Evolutionary conservation across 331 rosid species (phyloP).

Genomic region (Malus hybrid): DNA sequence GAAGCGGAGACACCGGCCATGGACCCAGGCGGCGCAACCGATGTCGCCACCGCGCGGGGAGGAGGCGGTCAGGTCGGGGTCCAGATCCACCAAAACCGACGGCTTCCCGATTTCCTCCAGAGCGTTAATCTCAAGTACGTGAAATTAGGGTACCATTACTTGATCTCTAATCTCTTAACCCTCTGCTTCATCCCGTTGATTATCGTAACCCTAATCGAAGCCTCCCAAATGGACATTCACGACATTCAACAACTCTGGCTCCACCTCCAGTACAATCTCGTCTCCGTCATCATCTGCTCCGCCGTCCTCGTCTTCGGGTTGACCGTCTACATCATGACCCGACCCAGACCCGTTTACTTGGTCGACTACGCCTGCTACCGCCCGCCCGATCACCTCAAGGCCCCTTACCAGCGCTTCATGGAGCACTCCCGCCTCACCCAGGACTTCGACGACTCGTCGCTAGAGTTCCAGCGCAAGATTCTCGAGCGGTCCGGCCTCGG

Average conservation of each 20-base stretch:
- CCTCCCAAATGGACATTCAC: slow-evolving; percentile 32
- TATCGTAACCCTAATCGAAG: slow-evolving; percentile 40
- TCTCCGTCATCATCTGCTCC: slow-evolving; percentile 33
- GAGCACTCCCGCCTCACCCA: slow-evolving; percentile 9
- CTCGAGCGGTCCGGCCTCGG: slow-evolving; percentile 49
- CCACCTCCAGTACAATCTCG: slow-evolving; percentile 52
- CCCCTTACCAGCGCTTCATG: too few species aligned
- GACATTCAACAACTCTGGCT: slow-evolving; percentile 35
- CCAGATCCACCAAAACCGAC: slow-evolving; percentile 38
- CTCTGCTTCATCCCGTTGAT: slow-evolving; percentile 38
- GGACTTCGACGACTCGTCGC: slow-evolving; percentile 48
- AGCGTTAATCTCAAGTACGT: slow-evolving; percentile 62
- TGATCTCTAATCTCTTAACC: slow-evolving; percentile 47
- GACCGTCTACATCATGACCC: too few species aligned
- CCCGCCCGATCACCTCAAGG: too few species aligned
- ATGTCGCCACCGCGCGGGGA: neutral
- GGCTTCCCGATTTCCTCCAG: slow-evolving; percentile 57
- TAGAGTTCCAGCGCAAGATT: slow-evolving; percentile 54
- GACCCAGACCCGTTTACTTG: too few species aligned
- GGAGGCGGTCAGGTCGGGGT: slow-evolving; percentile 25
- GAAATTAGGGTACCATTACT: slow-evolving; percentile 55
- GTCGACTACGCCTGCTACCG: too few species aligned
- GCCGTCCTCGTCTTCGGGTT: slow-evolving; percentile 2
- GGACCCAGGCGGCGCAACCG: slow-evolving; percentile 26
- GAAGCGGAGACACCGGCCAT: slow-evolving; percentile 4